These are phyloP conservation scores for Sclerotinia borealis DNA, from an alignment of 2,329 filamentous ascomycete genomes.

Conservation along the genomic window DNA sequence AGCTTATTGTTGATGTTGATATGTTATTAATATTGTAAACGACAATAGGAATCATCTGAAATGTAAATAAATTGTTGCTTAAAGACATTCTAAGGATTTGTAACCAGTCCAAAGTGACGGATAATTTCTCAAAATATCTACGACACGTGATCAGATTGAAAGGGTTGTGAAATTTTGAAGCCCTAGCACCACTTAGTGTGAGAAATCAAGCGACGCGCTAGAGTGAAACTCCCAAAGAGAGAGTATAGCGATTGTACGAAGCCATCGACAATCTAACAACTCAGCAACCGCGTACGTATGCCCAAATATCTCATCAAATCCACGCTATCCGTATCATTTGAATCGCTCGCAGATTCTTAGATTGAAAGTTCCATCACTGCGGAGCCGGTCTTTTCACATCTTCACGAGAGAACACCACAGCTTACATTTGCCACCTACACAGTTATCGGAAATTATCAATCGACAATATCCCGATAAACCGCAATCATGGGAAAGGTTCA, in stretches of 20 bases:
- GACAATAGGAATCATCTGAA: no score
- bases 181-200: constrained; percentile 3
- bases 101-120: neutral
- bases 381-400: neutral
- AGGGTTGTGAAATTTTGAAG: constrained; percentile 5
- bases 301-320: constrained; percentile 2
- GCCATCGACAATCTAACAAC: constrained; percentile 9
- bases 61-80: no score
- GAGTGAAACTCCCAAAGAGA: neutral
- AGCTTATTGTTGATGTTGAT: no score
- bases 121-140: neutral
- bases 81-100: neutral
- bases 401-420: neutral
- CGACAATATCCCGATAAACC: constrained; percentile 31
- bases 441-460: constrained; percentile 27
- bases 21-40: no score
- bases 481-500: constrained; percentile 86
- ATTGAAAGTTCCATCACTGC: neutral
- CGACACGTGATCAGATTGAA: neutral
- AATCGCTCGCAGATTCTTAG: constrained; percentile 1
- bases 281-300: constrained; percentile 12
- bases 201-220: constrained; percentile 2
- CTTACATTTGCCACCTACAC: constrained; percentile 18
- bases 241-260: neutral
- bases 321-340: neutral